phyloP scores from a whole-genome alignment of 2,329 filamentous ascomycete genomes.

The Alternaria incomplexa region DNA sequence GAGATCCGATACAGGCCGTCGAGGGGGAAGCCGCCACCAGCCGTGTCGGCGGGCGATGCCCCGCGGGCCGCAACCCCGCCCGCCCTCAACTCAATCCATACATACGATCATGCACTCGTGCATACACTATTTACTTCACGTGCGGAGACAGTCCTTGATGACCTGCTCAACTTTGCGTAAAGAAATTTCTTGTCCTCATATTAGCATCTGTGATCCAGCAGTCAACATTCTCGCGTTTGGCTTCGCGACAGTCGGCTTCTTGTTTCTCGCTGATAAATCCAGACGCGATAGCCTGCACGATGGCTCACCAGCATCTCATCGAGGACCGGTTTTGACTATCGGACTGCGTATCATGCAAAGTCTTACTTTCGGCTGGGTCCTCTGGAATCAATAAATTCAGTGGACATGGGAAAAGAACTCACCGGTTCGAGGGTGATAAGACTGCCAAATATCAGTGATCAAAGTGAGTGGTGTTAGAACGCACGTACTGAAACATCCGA shows the following conservation, averaged over 20 bases:
- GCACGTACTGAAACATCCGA: background rate
- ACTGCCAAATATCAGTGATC: background rate
- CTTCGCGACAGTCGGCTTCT: background rate
- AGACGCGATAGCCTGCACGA: background rate
- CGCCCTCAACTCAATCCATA: no score
- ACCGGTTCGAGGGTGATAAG: background rate
- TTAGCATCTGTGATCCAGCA: background rate
- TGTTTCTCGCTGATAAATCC: no score
- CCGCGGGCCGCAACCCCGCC: no score
- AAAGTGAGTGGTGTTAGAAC: background rate
- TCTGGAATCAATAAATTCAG: background rate
- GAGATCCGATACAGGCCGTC: no score
- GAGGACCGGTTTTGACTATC: background rate
- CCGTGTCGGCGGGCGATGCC: no score
- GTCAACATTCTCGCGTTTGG: background rate
- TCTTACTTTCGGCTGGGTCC: background rate
- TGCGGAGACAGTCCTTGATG: no score
- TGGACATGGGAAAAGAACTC: background rate
- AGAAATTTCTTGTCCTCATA: no score
- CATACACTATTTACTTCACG: no score
- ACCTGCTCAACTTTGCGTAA: no score
- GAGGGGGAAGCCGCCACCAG: no score
- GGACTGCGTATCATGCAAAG: background rate
- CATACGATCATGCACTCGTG: no score
- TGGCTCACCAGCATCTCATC: background rate